Conservation (phyloP, 2,329 filamentous ascomycete species). For the Exophiala sideris region DNA sequence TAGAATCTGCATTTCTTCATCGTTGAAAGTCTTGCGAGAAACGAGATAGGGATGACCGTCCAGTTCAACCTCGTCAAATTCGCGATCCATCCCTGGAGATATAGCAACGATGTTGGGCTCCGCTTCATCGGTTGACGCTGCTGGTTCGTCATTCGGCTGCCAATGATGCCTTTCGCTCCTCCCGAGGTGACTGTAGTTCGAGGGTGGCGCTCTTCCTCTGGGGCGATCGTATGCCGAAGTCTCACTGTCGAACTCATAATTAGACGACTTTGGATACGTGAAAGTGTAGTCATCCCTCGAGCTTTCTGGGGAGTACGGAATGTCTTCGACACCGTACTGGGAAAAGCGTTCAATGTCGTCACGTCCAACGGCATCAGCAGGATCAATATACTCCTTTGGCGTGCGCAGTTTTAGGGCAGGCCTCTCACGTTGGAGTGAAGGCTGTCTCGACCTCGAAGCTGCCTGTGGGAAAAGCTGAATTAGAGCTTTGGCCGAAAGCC, state of each 20-base stretch:
- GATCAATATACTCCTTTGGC: conserved; percentile 27
- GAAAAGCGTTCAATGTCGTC: conserved; percentile 28
- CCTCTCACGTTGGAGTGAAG: conserved; percentile 6
- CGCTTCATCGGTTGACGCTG: conserved; percentile 13
- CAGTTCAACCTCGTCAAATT: conserved; percentile 26
- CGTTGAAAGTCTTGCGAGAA: conserved; percentile 19
- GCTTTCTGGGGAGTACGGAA: conserved; percentile 27
- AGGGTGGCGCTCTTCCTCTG: conserved; percentile 24
- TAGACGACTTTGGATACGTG: conserved; percentile 28
- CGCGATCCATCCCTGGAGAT: conserved; percentile 20
- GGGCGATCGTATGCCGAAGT: conserved; percentile 24
- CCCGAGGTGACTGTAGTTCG: conserved; percentile 22
- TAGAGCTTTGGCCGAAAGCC: conserved; percentile 70
- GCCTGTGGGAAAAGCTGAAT: conserved; percentile 62
- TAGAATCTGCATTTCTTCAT: conserved; percentile 23
- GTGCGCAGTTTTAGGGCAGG: conserved; percentile 18
- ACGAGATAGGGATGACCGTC: conserved; percentile 26
- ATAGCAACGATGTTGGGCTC: conserved; percentile 27
- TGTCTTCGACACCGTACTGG: conserved; percentile 4
- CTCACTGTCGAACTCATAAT: conserved; percentile 27
- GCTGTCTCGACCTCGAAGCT: conserved; percentile 6
- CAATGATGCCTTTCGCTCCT: conserved; percentile 21
- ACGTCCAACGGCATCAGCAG: conserved; percentile 27
- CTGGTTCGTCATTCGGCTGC: conserved; percentile 9
- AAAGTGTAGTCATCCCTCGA: conserved; percentile 29